Evolutionary conservation across 306 rosid genomes (phyloP).

Genomic region (Quercus ilex): DNA sequence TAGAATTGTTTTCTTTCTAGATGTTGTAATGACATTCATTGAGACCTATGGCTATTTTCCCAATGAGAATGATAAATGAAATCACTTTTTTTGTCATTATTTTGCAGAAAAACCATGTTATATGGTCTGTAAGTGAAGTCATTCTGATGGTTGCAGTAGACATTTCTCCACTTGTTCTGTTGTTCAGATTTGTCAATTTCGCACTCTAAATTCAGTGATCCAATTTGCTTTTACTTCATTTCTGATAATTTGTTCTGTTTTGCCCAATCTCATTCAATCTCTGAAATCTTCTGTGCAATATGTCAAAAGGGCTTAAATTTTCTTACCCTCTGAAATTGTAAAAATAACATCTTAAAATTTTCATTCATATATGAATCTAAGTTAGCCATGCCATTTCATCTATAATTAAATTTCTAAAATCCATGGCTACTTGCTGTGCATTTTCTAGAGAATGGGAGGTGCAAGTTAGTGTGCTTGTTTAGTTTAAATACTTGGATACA

Average conservation of each 20-base stretch:
- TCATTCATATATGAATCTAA: neutral
- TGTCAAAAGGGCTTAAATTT: too few species aligned
- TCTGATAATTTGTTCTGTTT: neutral
- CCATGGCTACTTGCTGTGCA: neutral
- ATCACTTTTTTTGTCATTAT: neutral
- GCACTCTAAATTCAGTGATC: neutral
- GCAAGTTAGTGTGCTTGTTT: neutral
- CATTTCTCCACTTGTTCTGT: neutral
- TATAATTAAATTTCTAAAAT: neutral
- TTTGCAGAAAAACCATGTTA: neutral
- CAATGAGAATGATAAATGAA: neutral
- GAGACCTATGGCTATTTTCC: too few species aligned
- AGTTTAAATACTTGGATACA: neutral
- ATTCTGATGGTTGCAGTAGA: too few species aligned
- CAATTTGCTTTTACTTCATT: neutral
- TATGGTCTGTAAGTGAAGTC: too few species aligned
- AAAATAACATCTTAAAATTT: too few species aligned
- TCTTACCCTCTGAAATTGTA: neutral
- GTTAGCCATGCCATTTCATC: neutral
- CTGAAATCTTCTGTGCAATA: neutral
- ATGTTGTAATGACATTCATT: neutral
- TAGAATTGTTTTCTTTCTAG: too few species aligned
- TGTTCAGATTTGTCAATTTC: neutral
- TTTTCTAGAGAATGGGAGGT: neutral
- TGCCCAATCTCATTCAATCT: neutral